phyloP scores from a whole-genome alignment of 169 alveolate species.

The Cryptosporidium ryanae region DNA sequence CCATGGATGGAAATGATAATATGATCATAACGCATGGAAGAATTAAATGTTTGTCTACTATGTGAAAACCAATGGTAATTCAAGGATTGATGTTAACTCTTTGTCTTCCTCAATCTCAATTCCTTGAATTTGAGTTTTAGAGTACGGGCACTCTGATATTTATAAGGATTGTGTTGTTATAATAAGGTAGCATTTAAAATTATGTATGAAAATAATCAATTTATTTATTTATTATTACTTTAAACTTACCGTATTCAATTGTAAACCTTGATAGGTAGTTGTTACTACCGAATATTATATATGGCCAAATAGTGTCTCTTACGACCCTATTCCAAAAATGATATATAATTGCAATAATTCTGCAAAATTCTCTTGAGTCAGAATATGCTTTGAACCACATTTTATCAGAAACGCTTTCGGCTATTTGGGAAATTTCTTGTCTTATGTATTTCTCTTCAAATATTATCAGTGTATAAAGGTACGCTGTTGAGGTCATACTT shows the following conservation, averaged over 20 bases:
- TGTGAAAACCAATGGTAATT: slow-evolving; percentile 17
- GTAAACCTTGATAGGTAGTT: slow-evolving; percentile 11
- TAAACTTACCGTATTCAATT: slow-evolving; percentile 54
- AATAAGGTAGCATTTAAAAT: neutral
- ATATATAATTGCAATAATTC: neutral
- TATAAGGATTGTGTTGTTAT: neutral
- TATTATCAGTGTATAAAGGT: neutral
- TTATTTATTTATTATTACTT: neutral
- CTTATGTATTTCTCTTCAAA: slow-evolving; percentile 21
- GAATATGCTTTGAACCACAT: slow-evolving; percentile 34
- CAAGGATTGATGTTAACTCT: slow-evolving; percentile 54
- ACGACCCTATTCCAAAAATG: slow-evolving; percentile 35
- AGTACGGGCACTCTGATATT: slow-evolving; percentile 53
- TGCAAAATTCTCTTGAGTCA: slow-evolving; percentile 38
- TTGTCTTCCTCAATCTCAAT: slow-evolving; percentile 8
- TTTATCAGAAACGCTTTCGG: neutral
- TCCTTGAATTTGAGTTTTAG: neutral
- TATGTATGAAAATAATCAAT: neutral
- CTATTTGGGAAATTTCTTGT: neutral
- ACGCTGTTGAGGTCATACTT: neutral
- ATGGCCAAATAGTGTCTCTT: slow-evolving; percentile 54
- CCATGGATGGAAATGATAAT: slow-evolving; percentile 1
- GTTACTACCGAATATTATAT: neutral
- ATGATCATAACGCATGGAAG: slow-evolving; percentile 51
- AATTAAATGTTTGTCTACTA: slow-evolving; percentile 11